Conservation (phyloP, 768 basidiomycete genomes). For the Suillus fuscotomentosus region DNA sequence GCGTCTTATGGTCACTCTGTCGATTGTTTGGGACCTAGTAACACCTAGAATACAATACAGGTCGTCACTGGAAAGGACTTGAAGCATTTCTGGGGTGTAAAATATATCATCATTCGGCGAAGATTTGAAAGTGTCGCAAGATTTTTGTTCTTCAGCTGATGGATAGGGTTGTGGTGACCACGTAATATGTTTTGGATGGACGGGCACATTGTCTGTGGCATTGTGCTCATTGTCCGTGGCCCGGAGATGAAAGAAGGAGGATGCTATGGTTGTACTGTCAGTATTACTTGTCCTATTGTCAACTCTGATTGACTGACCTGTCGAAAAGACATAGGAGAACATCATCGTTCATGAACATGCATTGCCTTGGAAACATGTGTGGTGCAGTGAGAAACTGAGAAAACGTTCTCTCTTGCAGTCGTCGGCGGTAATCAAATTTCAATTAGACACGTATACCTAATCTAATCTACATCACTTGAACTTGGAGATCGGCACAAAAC, state of each 20-base stretch:
- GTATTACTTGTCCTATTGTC: background rate
- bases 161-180: slow-evolving; percentile 25
- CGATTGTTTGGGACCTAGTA: slow-evolving; percentile 44
- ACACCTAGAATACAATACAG: slow-evolving; percentile 76
- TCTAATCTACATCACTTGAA: slow-evolving; percentile 27
- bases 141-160: slow-evolving; percentile 12
- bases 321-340: slow-evolving; percentile 28
- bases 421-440: slow-evolving; percentile 2
- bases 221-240: slow-evolving; percentile 54
- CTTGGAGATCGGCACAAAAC: slow-evolving; percentile 50
- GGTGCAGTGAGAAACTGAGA: slow-evolving; percentile 11
- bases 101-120: slow-evolving; percentile 8
- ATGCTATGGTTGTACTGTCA: slow-evolving; percentile 37
- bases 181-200: slow-evolving; percentile 23
- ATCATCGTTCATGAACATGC: slow-evolving; percentile 16
- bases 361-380: slow-evolving; percentile 9
- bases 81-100: slow-evolving; percentile 26
- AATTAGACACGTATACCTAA: background rate
- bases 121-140: slow-evolving; percentile 3
- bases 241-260: slow-evolving; percentile 58
- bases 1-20: slow-evolving; percentile 63
- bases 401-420: slow-evolving; percentile 6
- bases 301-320: slow-evolving; percentile 22
- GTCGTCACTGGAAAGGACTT: slow-evolving; percentile 61
- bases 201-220: slow-evolving; percentile 38